phyloP scores from a whole-genome alignment of 2,329 filamentous ascomycete species.

The Aspergillus aculeatus region DNA sequence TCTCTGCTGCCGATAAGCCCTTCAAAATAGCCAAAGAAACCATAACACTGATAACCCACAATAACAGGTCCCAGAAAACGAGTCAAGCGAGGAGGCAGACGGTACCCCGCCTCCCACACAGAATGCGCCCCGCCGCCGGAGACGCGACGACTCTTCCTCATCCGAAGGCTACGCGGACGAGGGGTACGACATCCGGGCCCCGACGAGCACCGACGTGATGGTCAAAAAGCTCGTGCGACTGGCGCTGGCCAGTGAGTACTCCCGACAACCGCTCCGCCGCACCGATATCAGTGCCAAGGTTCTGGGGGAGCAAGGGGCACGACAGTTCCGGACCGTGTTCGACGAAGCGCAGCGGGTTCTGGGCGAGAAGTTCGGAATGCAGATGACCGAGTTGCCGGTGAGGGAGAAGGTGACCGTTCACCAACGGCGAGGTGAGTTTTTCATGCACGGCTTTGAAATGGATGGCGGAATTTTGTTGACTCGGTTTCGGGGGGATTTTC shows the following conservation, averaged over 20 bases:
- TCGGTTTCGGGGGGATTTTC: no score
- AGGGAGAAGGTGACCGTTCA: constrained; percentile 78
- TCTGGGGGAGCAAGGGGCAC: constrained; percentile 64
- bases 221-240: constrained; percentile 63
- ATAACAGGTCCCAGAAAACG: constrained; percentile 7
- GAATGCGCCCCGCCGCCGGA: constrained; percentile 14
- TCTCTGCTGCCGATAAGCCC: background rate
- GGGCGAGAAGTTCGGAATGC: constrained; percentile 79
- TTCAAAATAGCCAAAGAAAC: background rate
- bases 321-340: constrained; percentile 76
- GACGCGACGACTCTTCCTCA: constrained; percentile 12
- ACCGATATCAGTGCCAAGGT: constrained; percentile 64
- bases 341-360: constrained; percentile 72
- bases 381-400: constrained; percentile 77
- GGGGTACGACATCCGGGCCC: constrained; percentile 22
- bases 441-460: no score
- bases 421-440: constrained; percentile 67
- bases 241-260: constrained; percentile 60
- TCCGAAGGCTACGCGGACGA: constrained; percentile 17
- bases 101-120: constrained; percentile 3
- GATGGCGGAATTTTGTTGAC: background rate
- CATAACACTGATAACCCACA: background rate
- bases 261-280: constrained; percentile 57
- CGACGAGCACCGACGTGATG: constrained; percentile 41
- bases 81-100: constrained; percentile 12